Base-by-base conservation (phyloP, 2,329 filamentous ascomycete genomes). In the Verticillium tricorpus region DNA sequence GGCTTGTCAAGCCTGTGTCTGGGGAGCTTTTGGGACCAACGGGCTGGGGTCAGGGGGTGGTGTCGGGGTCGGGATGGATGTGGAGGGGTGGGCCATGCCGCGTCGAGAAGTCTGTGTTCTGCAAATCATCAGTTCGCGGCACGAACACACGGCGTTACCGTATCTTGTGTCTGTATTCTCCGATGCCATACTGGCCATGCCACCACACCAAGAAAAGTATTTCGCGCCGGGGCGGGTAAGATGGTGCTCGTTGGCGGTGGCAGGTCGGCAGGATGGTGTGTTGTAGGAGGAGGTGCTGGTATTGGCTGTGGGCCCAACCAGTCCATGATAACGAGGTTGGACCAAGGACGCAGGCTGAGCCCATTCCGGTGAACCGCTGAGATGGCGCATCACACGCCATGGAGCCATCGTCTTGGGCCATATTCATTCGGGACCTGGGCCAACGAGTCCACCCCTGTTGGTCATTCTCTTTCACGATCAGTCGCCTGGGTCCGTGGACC, bases 1-100 rank as follows among this genome's bases (percentile, higher is more conserved):
- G 45, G 58, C 58, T 32, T 59, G 58, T 59, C 40, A 45, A 54
- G 25, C 58, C 58, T 28, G 58, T 50, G 58, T 55, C 40, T 25
- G 45, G 45, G 40, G 58, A n/a, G 7, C n/a, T 9, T 56, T n/a
- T 19, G 15, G 54, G 54, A 34, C 25, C 54, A 25, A 56, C 32
- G 14, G 28, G n/a, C 54, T 32, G 31, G 28, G 19, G 25, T 56
- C 54, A 31, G 31, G 54, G 31, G 25, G 31, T 31, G 14, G 32
- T n/a, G 54, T 32, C 32, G 54, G 54, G 31, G 31, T 17, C 7
- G 19, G 28, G 25, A 56, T 56, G 28, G 15, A 56, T 56, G 54
- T 56, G 54, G 31, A 56, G 54, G 54, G 54, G 54, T 50, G 45
- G 45, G 45, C 11, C 45, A 12, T 25, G 45, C 45, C 45, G 45